Base-by-base conservation (phyloP, 495 filamentous ascomycete genomes). In the Massariosphaeria phaeospora region DNA sequence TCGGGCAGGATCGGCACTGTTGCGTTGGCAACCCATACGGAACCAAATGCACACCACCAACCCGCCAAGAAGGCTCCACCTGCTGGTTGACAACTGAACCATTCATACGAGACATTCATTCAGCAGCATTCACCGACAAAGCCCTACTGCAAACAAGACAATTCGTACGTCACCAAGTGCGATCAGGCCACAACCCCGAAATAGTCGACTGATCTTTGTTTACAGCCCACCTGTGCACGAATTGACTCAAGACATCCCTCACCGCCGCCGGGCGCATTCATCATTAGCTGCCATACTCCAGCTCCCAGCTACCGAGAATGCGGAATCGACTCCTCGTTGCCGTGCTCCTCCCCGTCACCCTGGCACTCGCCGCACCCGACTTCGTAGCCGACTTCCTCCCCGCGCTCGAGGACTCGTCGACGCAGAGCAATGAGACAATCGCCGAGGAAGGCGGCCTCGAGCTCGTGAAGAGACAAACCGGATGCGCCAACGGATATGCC, bases 401-500 rank as follows among this genome's bases (percentile, higher is more conserved):
- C n/a, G 17, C 41, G 13, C 46, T 51, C 20, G 26, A 52, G 39
- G 33, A 23, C 36, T 20, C 44, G 12, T 25, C 47, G 15, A 33
- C 55, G 23, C 31, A 49, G 35, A 42, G 48, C 52, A 64, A 59
- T 48, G 46, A 55, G 7, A 63, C 64, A 30, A 12, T 55, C 27
- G 26, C 39, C 43, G 47, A 47, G 42, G 51, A 53, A 15, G 57
- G 53, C 6, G 26, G n/a, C 17, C 51, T 45, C 36, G 64, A 64
- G 31, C 66, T 68, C 6, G 35, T 64, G 15, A 61, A 60, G 30
- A 49, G 66, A 25, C 60, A 66, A 26, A 56, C 44, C 31, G 39
- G 39, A 55, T 84, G 81, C 57, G 78, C 79, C 7, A 57, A 57
- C 25, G 73, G 72, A 31, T 82, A 78, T 61, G 73, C 71, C 41